These are phyloP conservation scores for Hypoxylon subgilvum DNA, from an alignment of 495 filamentous ascomycete species.

Conservation along the genomic window DNA sequence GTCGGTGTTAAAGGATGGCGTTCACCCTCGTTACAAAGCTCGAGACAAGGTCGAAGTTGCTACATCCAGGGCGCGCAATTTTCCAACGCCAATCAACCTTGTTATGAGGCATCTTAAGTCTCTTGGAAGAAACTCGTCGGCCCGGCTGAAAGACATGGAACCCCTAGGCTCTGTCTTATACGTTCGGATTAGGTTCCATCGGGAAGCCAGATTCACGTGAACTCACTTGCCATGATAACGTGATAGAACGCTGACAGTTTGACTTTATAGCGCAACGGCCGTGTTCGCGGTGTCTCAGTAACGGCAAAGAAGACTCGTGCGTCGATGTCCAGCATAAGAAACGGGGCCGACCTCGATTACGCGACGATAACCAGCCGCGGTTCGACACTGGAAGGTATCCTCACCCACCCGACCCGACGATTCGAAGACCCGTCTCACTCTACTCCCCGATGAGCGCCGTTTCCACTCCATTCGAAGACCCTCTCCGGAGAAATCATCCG, in stretches of 20 bases:
- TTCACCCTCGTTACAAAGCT: too few relatives aligned
- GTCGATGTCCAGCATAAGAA: conserved; percentile 97
- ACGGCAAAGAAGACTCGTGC: conserved; percentile 80
- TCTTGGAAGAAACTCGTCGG: background rate
- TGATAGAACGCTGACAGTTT: conserved; percentile 25
- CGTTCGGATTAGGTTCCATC: background rate
- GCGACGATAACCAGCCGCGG: conserved; percentile 73
- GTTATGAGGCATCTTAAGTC: too few relatives aligned
- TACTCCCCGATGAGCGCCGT: conserved; percentile 46
- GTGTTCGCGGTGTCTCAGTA: conserved; percentile 65
- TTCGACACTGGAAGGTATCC: conserved; percentile 58
- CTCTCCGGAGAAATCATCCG: conserved; percentile 55
- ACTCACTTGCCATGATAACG: conserved; percentile 1
- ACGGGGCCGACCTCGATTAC: conserved; percentile 85
- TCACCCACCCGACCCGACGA: conserved; percentile 46
- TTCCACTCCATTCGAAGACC: conserved; percentile 49
- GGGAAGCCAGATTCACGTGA: background rate
- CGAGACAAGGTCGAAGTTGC: too few relatives aligned
- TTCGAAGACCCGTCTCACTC: conserved; percentile 54
- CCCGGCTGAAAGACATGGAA: too few relatives aligned
- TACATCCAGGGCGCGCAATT: too few relatives aligned
- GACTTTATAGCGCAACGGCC: conserved; percentile 62
- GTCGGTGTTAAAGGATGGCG: too few relatives aligned
- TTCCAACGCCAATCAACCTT: too few relatives aligned
- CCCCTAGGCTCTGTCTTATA: too few relatives aligned